Conservation (phyloP, 164 flowering plant species). For the Liquidambar formosana region DNA sequence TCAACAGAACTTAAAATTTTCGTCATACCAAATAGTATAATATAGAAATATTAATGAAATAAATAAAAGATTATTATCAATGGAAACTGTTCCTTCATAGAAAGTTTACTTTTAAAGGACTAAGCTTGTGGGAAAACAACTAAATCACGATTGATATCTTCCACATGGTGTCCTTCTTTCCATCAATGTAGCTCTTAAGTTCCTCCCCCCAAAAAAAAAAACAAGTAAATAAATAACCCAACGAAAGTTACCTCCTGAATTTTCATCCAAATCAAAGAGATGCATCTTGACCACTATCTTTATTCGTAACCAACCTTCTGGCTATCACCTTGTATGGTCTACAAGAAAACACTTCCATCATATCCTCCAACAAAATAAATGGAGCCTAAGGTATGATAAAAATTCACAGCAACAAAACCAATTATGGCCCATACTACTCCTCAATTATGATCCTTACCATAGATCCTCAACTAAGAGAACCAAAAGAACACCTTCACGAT, state of each 20-base stretch:
- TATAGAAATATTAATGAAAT: no score
- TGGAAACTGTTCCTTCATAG: not conserved
- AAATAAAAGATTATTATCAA: not conserved
- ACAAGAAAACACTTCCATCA: not conserved
- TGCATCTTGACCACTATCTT: not conserved
- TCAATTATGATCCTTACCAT: not conserved
- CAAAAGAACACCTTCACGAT: not conserved
- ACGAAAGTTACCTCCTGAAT: not conserved
- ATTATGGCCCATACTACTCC: not conserved
- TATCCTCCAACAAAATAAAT: not conserved
- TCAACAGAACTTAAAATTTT: no score
- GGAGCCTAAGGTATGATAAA: not conserved
- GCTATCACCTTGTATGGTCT: not conserved
- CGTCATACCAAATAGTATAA: no score
- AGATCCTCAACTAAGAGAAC: conserved; percentile 1
- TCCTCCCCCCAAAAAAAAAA: not conserved
- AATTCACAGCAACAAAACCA: not conserved
- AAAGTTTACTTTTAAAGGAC: not conserved
- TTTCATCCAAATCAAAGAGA: not conserved
- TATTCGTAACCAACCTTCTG: not conserved
- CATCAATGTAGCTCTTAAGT: not conserved
- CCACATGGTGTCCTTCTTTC: no score
- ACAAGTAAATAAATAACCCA: not conserved
- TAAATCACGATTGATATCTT: not conserved
- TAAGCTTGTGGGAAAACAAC: not conserved